Base-by-base conservation (phyloP, 805 yeast genomes). In the Sporopachydermia quercuum region DNA sequence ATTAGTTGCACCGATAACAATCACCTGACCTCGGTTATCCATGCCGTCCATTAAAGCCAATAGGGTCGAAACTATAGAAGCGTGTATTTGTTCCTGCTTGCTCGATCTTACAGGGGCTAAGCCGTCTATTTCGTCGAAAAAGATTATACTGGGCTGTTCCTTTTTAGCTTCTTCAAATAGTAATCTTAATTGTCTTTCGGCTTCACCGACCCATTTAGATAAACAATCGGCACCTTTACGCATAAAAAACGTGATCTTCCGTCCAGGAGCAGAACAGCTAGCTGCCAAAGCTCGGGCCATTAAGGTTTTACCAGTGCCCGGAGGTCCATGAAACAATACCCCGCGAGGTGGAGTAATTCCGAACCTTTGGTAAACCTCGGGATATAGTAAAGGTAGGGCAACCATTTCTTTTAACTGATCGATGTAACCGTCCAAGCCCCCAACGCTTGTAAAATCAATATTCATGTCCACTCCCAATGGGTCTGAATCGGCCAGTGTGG, bases 161-260 rank as follows among this genome's bases (percentile, higher is more conserved):
- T 83, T 85, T 50, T 80, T 81, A 1, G 98, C 98, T 58, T 91
- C 97, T 60, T 91, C 97, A 56, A 91, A 91, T 42, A 91, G 61
- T 35, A 89, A 63, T 43, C 98, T 65, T 45, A 91, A 64, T 56
- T 91, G 97, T 47, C 98, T 70, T 60, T 91, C 98, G 4, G 97
- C 97, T 58, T 91, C 98, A 51, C 98, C 98, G 3, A 91, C 97
- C 98, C 98, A 91, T 62, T 91, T 91, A 36, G 95, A 83, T 49
- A 91, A 63, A 54, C 94, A 82, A 57, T 91, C 98, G 0, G 98
- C 97, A 47, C 98, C 99, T 56, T 91, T 91, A 45, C 99, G 66
- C 98, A 91, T 91, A 60, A 86, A 91, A 53, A 91, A 91, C 0
- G 98, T 86, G 42, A 91, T 86, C 48, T 91, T 89, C 44, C 79